phyloP scores from a whole-genome alignment of 2,329 filamentous ascomycete genomes.

The Fusarium bulbicola region DNA sequence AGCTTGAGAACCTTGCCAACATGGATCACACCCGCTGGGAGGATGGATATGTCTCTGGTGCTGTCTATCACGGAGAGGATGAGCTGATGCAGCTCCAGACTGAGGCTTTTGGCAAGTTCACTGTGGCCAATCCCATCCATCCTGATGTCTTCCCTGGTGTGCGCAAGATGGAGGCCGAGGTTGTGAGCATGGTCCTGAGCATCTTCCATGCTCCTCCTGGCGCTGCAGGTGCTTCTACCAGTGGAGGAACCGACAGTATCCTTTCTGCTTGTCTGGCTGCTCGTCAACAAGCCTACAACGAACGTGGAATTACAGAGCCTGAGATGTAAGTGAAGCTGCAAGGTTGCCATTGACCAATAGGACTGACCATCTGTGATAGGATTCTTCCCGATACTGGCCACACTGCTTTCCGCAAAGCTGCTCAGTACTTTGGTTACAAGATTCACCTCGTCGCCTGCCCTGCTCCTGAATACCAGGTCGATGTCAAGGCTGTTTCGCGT shows the following conservation, averaged over 20 bases:
- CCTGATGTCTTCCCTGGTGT: constrained; percentile 98
- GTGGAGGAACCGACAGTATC: constrained; percentile 95
- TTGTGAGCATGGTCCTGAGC: constrained; percentile 92
- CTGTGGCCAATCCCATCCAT: constrained; percentile 95
- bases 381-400: constrained; percentile 95
- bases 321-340: constrained; percentile 76
- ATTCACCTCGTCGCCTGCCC: constrained; percentile 88
- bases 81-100: constrained; percentile 85
- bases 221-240: constrained; percentile 88
- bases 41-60: constrained; percentile 91
- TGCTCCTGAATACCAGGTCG: constrained; percentile 84
- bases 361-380: constrained; percentile 56
- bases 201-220: constrained; percentile 91
- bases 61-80: constrained; percentile 93
- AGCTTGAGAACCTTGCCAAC: constrained; percentile 79
- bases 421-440: constrained; percentile 96
- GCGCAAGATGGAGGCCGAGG: constrained; percentile 98
- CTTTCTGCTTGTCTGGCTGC: constrained; percentile 93
- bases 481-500: constrained; percentile 78
- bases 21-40: constrained; percentile 98
- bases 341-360: not conserved
- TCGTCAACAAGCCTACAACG: constrained; percentile 84
- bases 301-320: constrained; percentile 88
- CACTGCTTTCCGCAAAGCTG: constrained; percentile 95
- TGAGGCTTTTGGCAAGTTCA: constrained; percentile 93